Evolutionary conservation across 2,329 filamentous ascomycete genomes (phyloP), one percentile per base, ranked within the genome.

Genomic region (Fusarium decemcellulare): DNA sequence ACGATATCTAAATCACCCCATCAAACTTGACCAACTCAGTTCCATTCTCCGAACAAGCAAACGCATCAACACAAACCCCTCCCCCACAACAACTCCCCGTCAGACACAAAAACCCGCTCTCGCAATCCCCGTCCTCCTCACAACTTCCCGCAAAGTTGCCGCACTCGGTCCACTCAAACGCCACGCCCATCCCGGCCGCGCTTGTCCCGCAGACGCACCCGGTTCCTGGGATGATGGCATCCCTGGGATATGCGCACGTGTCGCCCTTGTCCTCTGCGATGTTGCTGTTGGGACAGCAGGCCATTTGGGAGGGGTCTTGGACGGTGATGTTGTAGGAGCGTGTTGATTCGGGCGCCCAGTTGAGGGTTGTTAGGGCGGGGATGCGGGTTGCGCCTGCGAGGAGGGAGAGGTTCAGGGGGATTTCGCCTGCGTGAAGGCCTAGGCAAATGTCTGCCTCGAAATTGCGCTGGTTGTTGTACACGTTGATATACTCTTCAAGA

Each of bases 31-130:
- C 67, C 66, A 81, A 47, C 34, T 48, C 59, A 8, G 76, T 78
- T 2, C 77, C 77, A 36, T 77, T 76, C 61, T 79, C 76, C 4
- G 79, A 79, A 61, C 79, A 81, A 59, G 77, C 76, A 61, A 76
- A 80, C 7, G 77, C 76, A 71, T 81, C 77, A 61, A 81, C 73
- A 53, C 79, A 81, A 6, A 81, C 77, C 3, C 79, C 79, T 2
- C 67, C 65, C 1, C 76, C 78, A 42, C 79, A 81, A 50, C 79
- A 81, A 55, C 76, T 80, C n/a, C 78, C 79, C 10, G 68, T 75
- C 48, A 81, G 34, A 42, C 79, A 81, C 40, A 79, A 63, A 59
- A 74, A 76, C 4, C 67, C 72, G 11, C 61, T 42, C 9, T 72
- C 57, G 1, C 74, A 76, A 18, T 76, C 65, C 0, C 72, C 74